A percentile compares a stretch with the other conserved stretches of the same genome.
Conservation (phyloP, 1,139 yeast species). For the Blastobotrys apis region DNA sequence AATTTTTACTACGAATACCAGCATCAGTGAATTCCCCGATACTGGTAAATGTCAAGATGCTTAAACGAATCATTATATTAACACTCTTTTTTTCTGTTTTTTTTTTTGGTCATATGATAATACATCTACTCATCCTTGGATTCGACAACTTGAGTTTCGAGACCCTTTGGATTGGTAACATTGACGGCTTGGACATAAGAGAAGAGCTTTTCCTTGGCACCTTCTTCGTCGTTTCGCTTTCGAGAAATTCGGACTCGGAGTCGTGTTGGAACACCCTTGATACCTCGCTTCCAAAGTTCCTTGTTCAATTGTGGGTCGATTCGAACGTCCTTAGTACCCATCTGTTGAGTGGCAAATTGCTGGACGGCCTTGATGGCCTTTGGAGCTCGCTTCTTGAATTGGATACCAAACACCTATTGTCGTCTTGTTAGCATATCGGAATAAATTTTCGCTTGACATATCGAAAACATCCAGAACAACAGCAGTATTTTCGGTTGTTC, state of each 20-base stretch:
- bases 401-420: conserved; percentile 85
- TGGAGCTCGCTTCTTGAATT: conserved; percentile 99
- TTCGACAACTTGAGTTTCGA: conserved; percentile 95
- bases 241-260: conserved; percentile 98
- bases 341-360: conserved; percentile 97
- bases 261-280: conserved; percentile 98
- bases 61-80: too few species aligned
- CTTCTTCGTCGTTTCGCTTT: conserved; percentile 99
- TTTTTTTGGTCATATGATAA: conserved; percentile 12
- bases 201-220: conserved; percentile 97
- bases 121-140: conserved; percentile 37
- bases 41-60: too few species aligned
- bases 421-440: conserved; percentile 15
- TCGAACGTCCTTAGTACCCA: conserved; percentile 99
- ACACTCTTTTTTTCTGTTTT: too few species aligned
- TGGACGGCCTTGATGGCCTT: conserved; percentile 98
- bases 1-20: too few species aligned
- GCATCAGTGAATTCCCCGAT: too few species aligned
- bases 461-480: too few species aligned
- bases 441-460: not conserved
- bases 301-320: conserved; percentile 98
- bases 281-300: conserved; percentile 99
- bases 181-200: conserved; percentile 97
- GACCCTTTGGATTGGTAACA: conserved; percentile 95
- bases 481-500: too few species aligned